These are phyloP conservation scores for Penicillium mononematosum DNA, from an alignment of 495 filamentous ascomycete species.

Conservation along the genomic window DNA sequence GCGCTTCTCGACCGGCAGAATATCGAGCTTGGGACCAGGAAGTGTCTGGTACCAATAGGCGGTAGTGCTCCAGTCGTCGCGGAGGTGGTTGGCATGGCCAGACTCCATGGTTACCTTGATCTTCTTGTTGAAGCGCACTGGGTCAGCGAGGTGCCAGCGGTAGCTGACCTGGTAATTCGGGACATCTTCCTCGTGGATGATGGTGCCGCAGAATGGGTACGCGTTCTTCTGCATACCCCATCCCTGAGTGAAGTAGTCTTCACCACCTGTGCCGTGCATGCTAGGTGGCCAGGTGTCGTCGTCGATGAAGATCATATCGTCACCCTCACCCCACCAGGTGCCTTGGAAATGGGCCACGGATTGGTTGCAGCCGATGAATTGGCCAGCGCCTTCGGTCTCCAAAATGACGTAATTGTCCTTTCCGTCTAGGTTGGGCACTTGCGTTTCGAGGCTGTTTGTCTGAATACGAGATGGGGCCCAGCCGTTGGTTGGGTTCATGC, in stretches of 20 bases:
- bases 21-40: slow-evolving; percentile 25
- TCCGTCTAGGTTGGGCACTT: too few species aligned
- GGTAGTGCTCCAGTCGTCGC: too few species aligned
- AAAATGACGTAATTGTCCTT: neutral
- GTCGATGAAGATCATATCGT: slow-evolving; percentile 32
- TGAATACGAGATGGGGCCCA: slow-evolving; percentile 18
- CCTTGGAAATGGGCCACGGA: slow-evolving; percentile 24
- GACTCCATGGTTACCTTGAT: too few species aligned
- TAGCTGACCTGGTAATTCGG: slow-evolving; percentile 24
- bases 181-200: slow-evolving; percentile 28
- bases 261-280: slow-evolving; percentile 26
- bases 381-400: slow-evolving; percentile 21
- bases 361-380: slow-evolving; percentile 27
- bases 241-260: neutral
- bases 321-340: slow-evolving; percentile 29
- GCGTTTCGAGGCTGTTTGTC: too few species aligned
- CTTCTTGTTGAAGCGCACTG: too few species aligned
- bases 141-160: slow-evolving; percentile 21
- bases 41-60: slow-evolving; percentile 17
- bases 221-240: slow-evolving; percentile 14
- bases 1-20: slow-evolving; percentile 9
- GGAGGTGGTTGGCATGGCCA: too few species aligned
- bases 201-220: slow-evolving; percentile 24
- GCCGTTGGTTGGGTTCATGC: slow-evolving; percentile 25
- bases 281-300: slow-evolving; percentile 27